phyloP scores from a whole-genome alignment of 441 rosid genomes.

The Corymbia calophylla region DNA sequence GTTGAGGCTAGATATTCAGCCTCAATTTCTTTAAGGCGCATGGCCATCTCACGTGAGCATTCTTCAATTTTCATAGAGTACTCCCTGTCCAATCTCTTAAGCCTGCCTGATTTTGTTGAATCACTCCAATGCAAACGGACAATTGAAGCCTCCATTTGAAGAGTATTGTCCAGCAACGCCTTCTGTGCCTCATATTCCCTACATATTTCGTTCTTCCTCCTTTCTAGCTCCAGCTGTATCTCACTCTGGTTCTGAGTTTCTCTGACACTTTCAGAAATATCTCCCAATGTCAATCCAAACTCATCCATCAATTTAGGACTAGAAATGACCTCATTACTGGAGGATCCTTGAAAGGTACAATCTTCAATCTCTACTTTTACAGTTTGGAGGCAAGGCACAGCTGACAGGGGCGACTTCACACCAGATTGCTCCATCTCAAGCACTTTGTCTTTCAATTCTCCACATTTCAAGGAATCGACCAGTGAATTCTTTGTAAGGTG shows the following conservation, averaged over 20 bases:
- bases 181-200: slow-evolving; percentile 32
- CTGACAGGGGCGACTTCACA: slow-evolving; percentile 7
- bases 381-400: slow-evolving; percentile 9
- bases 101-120: slow-evolving; percentile 31
- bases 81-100: slow-evolving; percentile 40
- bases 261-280: slow-evolving; percentile 37
- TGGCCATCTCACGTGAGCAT: slow-evolving; percentile 24
- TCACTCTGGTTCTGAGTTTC: slow-evolving; percentile 40
- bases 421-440: slow-evolving; percentile 11
- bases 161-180: slow-evolving; percentile 30
- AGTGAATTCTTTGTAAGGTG: slow-evolving; percentile 18
- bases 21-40: slow-evolving; percentile 30
- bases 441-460: slow-evolving; percentile 17
- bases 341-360: slow-evolving; percentile 17
- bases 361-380: slow-evolving; percentile 17
- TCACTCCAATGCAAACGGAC: slow-evolving; percentile 27
- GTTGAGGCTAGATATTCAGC: slow-evolving; percentile 27
- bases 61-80: slow-evolving; percentile 35
- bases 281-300: slow-evolving; percentile 26
- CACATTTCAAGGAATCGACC: slow-evolving; percentile 21
- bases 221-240: slow-evolving; percentile 28
- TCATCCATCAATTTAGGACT: slow-evolving; percentile 13
- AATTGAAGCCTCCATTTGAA: slow-evolving; percentile 39
- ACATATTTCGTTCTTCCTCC: slow-evolving; percentile 24
- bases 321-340: slow-evolving; percentile 23